phyloP scores from a whole-genome alignment of 495 filamentous ascomycete genomes.

The Lasiosphaeriaceae sp. region DNA sequence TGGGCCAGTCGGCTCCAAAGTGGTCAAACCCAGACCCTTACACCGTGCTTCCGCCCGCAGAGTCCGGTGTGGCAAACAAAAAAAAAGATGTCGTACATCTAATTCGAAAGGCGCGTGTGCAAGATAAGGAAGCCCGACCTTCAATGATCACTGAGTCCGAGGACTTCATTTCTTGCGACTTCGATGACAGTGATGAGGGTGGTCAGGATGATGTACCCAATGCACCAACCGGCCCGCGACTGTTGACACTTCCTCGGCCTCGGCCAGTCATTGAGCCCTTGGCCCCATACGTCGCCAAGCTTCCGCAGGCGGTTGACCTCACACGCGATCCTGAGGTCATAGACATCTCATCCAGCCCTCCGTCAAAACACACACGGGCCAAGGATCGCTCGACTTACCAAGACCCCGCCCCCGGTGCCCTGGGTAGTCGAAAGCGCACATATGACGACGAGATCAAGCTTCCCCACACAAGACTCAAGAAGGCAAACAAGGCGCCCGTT shows the following conservation, averaged over 20 bases:
- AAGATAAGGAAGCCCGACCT: conserved; percentile 45
- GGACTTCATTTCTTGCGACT: conserved; percentile 82
- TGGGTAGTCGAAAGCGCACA: conserved; percentile 59
- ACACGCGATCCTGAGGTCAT: conserved; percentile 9
- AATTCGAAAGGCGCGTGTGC: conserved; percentile 77
- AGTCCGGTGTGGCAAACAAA: conserved; percentile 55
- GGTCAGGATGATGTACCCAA: conserved; percentile 6
- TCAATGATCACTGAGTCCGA: conserved; percentile 54
- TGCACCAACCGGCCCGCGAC: no score
- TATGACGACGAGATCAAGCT: conserved; percentile 63
- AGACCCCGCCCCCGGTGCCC: conserved; percentile 16
- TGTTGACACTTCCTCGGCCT: no score
- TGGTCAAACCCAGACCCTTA: conserved; percentile 97
- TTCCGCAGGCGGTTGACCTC: conserved; percentile 18
- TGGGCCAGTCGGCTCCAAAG: conserved; percentile 54
- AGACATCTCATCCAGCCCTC: conserved; percentile 7
- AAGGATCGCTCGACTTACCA: not conserved
- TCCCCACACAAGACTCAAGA: conserved; percentile 42
- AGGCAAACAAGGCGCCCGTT: conserved; percentile 34
- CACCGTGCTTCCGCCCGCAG: conserved; percentile 71
- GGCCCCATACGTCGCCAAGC: not conserved
- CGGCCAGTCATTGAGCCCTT: no score
- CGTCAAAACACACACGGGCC: not conserved
- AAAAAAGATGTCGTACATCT: conserved; percentile 80
- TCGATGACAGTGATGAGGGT: conserved; percentile 48